Conservation (phyloP, 2,329 filamentous ascomycete genomes). For the Coniochaeta sp. region DNA sequence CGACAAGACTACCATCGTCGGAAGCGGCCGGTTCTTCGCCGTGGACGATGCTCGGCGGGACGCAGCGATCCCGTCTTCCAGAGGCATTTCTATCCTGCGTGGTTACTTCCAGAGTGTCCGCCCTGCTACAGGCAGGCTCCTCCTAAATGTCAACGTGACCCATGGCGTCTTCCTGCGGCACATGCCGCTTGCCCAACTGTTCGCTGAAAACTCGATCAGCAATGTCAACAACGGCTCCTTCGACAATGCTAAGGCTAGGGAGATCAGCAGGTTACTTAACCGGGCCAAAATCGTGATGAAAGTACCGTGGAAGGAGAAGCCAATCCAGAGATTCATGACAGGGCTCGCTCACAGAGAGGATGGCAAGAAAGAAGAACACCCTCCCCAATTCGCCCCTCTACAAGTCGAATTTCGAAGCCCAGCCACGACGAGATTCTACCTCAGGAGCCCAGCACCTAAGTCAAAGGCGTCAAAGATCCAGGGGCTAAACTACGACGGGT, state of each 20-base stretch:
- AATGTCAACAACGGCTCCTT: conserved; percentile 4
- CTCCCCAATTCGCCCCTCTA: not conserved
- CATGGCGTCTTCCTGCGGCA: conserved; percentile 43
- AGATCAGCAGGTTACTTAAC: conserved; percentile 28
- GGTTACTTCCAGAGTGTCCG: conserved; percentile 51
- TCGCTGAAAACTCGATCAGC: conserved; percentile 5
- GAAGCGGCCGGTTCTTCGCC: conserved; percentile 42
- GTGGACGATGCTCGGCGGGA: conserved; percentile 18
- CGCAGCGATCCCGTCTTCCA: not conserved
- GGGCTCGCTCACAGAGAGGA: conserved; percentile 17
- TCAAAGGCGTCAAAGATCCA: conserved; percentile 4
- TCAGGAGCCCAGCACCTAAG: conserved; percentile 14
- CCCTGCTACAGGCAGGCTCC: conserved; percentile 43
- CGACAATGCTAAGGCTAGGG: conserved; percentile 13
- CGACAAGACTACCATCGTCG: conserved; percentile 31
- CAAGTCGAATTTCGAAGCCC: conserved; percentile 10
- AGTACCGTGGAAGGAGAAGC: conserved; percentile 21
- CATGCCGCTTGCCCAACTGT: conserved; percentile 27
- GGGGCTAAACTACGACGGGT: conserved; percentile 17
- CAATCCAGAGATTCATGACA: conserved; percentile 19
- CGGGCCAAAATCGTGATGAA: conserved; percentile 29
- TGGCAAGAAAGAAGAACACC: not conserved
- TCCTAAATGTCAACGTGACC: conserved; percentile 49
- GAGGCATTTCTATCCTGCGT: conserved; percentile 33
- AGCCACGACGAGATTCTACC: conserved; percentile 23